phyloP scores from a whole-genome alignment of 2,329 filamentous ascomycete genomes.

The Pseudophaeomoniella oleicola region DNA sequence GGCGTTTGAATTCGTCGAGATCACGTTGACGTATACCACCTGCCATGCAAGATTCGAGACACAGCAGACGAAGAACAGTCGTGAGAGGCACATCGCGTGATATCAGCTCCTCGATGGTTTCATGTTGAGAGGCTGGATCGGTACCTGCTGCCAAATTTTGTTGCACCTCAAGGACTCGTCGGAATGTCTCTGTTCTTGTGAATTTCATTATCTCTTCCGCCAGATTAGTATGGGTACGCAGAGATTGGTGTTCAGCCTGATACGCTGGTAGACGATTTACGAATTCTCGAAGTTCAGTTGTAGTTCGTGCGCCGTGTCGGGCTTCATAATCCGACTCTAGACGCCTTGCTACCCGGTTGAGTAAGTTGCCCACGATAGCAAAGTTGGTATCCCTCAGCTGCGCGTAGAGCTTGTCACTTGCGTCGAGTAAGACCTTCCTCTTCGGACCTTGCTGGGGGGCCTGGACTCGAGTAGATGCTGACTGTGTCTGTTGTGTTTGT shows the following conservation, averaged over 20 bases:
- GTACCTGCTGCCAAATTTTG: slow-evolving; percentile 86
- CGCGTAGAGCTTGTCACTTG: slow-evolving; percentile 74
- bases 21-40: slow-evolving; percentile 82
- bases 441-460: slow-evolving; percentile 52
- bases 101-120: slow-evolving; percentile 88
- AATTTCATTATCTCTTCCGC: slow-evolving; percentile 93
- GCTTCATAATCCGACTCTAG: slow-evolving; percentile 78
- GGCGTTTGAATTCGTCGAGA: slow-evolving; percentile 73
- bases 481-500: slow-evolving; percentile 36
- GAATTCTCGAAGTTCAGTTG: slow-evolving; percentile 83
- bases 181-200: slow-evolving; percentile 80
- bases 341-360: slow-evolving; percentile 82
- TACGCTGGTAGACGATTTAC: slow-evolving; percentile 87
- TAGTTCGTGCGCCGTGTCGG: slow-evolving; percentile 72
- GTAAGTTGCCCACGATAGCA: slow-evolving; percentile 72
- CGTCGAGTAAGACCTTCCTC: slow-evolving; percentile 77
- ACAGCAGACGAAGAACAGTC: slow-evolving; percentile 73
- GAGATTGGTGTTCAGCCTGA: slow-evolving; percentile 80
- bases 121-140: slow-evolving; percentile 78
- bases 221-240: slow-evolving; percentile 83
- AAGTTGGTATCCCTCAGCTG: slow-evolving; percentile 89
- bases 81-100: slow-evolving; percentile 66
- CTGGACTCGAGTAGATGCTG: slow-evolving; percentile 39
- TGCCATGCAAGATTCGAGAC: slow-evolving; percentile 79
- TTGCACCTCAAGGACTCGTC: slow-evolving; percentile 77